Base-by-base conservation (phyloP, 2,329 filamentous ascomycete genomes). In the Allantophomopsis cytisporea region DNA sequence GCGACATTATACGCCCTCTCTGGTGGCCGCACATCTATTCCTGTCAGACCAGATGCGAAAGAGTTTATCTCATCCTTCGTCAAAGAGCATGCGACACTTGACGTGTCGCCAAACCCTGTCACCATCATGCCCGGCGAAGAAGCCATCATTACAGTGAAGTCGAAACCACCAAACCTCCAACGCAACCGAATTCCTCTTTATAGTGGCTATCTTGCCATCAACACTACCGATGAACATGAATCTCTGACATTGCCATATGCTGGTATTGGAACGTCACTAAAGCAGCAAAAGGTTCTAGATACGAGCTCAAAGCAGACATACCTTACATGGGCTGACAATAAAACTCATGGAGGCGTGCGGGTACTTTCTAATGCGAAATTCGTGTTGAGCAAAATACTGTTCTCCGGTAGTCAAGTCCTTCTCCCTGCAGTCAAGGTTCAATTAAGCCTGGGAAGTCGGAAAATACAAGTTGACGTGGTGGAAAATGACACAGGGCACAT, bases 131-230 rank as follows among this genome's bases (percentile, higher is more conserved):
- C 57, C 1, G 49, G 49, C 8, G 46, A 38, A 10, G 43, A 45
- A 5, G 58, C 60, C 2, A 60, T 59, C 6, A 52, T 59, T 45
- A 57, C 60, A 17, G 55, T 76, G 37, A 68, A 62, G 1, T 49
- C 73, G 44, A 66, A 2, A 53, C 11, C 15, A 8, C 33, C 33
- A 8, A 16, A 10, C 8, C 15, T 35, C 8, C 8, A 64, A 34
- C 50, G 54, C 18, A 45, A 50, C 18, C 62, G 60, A 23, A 52
- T 68, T 17, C 62, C 65, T 4, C 60, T 68, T 20, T 69, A 66
- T 50, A 65, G 62, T 7, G 65, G 65, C 31, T 68, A 64, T 52
- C 56, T 68, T 39, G 54, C 60, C 37, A 53, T 68, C 42, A 64
- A 62, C 47, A 60, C 59, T 36, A 60, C 56, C 21, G 59, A 59